Evolutionary conservation across 1,284 basidiomycete species (phyloP).

Genomic region (Cryptococcus sp.): DNA sequence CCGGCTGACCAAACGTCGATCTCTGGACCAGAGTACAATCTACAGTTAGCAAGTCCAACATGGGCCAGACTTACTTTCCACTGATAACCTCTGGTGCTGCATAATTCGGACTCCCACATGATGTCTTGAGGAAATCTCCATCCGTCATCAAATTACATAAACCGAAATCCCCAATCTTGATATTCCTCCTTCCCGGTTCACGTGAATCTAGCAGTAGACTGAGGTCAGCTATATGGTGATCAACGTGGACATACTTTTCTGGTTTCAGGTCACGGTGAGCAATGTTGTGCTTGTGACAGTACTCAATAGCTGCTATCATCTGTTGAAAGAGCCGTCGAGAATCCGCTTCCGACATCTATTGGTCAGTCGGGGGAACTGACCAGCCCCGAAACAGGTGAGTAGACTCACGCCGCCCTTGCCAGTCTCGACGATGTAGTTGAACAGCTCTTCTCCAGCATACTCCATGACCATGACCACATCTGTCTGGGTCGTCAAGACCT

Average conservation of each 20-base stretch:
- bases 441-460: constrained; percentile 85
- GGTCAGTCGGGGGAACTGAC: constrained; percentile 1
- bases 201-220: constrained; percentile 53
- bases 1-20: constrained; percentile 98
- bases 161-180: constrained; percentile 96
- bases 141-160: constrained; percentile 90
- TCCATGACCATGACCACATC: constrained; percentile 97
- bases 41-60: constrained; percentile 14
- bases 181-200: no score
- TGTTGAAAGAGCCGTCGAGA: constrained; percentile 93
- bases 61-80: constrained; percentile 56
- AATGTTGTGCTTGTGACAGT: constrained; percentile 89
- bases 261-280: constrained; percentile 95
- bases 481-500: constrained; percentile 86
- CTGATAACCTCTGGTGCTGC: constrained; percentile 93
- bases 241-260: constrained; percentile 71
- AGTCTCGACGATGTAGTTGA: constrained; percentile 89
- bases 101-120: constrained; percentile 93
- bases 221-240: not conserved
- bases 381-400: constrained; percentile 1
- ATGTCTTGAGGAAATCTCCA: constrained; percentile 90
- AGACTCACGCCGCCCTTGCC: constrained; percentile 53
- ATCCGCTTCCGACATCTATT: constrained; percentile 72
- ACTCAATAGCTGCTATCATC: constrained; percentile 91
- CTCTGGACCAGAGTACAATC: constrained; percentile 86